A percentile compares a stretch with the other conserved stretches of the same genome.
These are phyloP conservation scores for Euclidium syriacum DNA, from an alignment of 345 rosid species.

Conservation along the genomic window DNA sequence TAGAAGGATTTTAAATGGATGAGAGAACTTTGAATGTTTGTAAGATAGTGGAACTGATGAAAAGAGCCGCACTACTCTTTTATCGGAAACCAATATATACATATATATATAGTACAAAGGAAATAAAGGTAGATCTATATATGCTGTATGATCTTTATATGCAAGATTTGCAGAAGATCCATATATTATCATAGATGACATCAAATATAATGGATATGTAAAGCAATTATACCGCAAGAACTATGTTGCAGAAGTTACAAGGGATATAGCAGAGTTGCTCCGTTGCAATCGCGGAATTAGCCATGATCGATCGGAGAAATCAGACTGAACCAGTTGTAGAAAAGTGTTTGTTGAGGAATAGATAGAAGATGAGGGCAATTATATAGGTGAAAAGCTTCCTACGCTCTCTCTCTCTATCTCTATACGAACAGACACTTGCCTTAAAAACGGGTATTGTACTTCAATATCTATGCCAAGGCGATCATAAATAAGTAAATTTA, in stretches of 20 bases:
- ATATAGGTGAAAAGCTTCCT: conserved; percentile 16
- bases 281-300: conserved; percentile 27
- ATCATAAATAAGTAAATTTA: not conserved
- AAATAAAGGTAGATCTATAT: conserved; percentile 20
- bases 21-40: conserved; percentile 3
- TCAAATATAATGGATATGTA: not conserved
- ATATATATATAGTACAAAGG: conserved; percentile 6
- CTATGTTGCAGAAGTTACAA: conserved; percentile 96
- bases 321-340: not conserved
- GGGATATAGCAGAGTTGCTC: conserved; percentile 99
- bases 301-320: conserved; percentile 16
- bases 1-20: not conserved
- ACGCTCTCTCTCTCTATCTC: conserved; percentile 12
- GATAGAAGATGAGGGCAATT: conserved; percentile 12
- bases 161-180: conserved; percentile 4
- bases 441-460: conserved; percentile 23
- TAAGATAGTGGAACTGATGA: conserved; percentile 31
- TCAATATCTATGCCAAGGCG: conserved; percentile 12
- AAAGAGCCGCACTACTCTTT: conserved; percentile 24
- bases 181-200: conserved; percentile 31
- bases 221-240: conserved; percentile 70
- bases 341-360: conserved; percentile 15
- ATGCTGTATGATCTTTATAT: not conserved
- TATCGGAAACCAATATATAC: conserved; percentile 14
- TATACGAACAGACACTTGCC: conserved; percentile 15